Evolutionary conservation across 1,284 basidiomycete genomes (phyloP).

Genomic region (Melampsora occidentalis): DNA sequence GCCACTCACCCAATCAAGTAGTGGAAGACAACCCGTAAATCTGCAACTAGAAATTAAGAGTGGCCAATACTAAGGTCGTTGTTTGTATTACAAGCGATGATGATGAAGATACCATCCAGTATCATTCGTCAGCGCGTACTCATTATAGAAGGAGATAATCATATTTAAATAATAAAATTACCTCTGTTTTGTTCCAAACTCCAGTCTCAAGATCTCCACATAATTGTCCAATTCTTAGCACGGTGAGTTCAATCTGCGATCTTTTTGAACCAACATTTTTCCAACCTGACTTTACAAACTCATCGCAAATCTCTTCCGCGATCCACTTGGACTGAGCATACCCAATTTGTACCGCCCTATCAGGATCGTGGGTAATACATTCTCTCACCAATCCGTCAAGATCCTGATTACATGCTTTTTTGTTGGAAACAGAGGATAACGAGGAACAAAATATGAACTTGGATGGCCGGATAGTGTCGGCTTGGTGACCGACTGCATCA

Average conservation of each 20-base stretch:
- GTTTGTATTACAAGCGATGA: too few species aligned
- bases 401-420: constrained; percentile 44
- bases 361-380: constrained; percentile 54
- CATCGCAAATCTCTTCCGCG: constrained; percentile 61
- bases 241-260: background rate
- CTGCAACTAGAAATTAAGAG: constrained; percentile 1
- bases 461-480: constrained; percentile 48
- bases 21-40: constrained; percentile 6
- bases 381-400: constrained; percentile 52
- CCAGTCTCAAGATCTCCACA: constrained; percentile 61
- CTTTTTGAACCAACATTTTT: background rate
- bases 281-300: constrained; percentile 50
- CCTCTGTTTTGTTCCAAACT: constrained; percentile 65
- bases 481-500: too few species aligned
- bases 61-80: background rate
- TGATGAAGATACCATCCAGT: background rate
- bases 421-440: constrained; percentile 57
- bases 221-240: constrained; percentile 58
- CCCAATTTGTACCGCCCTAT: constrained; percentile 58
- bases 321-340: constrained; percentile 66
- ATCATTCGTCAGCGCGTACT: background rate
- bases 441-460: constrained; percentile 64
- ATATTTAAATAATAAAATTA: constrained; percentile 48
- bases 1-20: background rate
- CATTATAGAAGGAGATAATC: background rate